Percentiles rank a stretch among this genome's conserved stretches.
These are phyloP conservation scores for Tricladium varicosporioides DNA, from an alignment of 2,329 filamentous ascomycete genomes.

Conservation along the genomic window DNA sequence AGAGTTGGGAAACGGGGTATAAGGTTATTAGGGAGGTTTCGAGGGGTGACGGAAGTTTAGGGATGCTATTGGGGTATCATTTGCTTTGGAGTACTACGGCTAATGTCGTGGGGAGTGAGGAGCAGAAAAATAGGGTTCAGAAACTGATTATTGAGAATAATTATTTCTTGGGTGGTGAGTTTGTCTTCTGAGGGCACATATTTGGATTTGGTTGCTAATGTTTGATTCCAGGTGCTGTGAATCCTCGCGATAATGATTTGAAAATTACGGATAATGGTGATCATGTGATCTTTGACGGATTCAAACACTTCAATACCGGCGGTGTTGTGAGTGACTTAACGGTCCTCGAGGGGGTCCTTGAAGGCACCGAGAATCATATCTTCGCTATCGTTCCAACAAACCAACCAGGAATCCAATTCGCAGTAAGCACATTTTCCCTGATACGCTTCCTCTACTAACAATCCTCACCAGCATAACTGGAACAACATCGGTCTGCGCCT, in stretches of 20 bases:
- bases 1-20: slow-evolving; percentile 55
- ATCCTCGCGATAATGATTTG: slow-evolving; percentile 61
- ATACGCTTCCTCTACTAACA: not conserved
- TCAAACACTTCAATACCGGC: slow-evolving; percentile 67
- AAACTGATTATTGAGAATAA: slow-evolving; percentile 61
- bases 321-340: slow-evolving; percentile 65
- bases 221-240: slow-evolving; percentile 49
- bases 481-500: slow-evolving; percentile 62
- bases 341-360: slow-evolving; percentile 61
- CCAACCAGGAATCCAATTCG: slow-evolving; percentile 56
- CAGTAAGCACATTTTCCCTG: slow-evolving; percentile 22
- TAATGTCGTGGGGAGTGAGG: slow-evolving; percentile 56
- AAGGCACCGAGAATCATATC: slow-evolving; percentile 57
- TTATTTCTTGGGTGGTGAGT: slow-evolving; percentile 58
- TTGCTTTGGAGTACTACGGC: slow-evolving; percentile 62
- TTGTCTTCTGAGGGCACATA: not conserved
- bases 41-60: slow-evolving; percentile 62
- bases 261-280: slow-evolving; percentile 54
- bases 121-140: slow-evolving; percentile 57
- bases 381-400: slow-evolving; percentile 59
- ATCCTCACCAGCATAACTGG: slow-evolving; percentile 53
- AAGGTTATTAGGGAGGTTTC: slow-evolving; percentile 61
- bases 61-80: slow-evolving; percentile 65
- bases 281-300: slow-evolving; percentile 56
- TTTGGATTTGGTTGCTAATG: not conserved